Evolutionary conservation across 1,139 yeast species (phyloP), one percentile per base, ranked within the genome.

Genomic region (Yamadazyma jaroonii): DNA sequence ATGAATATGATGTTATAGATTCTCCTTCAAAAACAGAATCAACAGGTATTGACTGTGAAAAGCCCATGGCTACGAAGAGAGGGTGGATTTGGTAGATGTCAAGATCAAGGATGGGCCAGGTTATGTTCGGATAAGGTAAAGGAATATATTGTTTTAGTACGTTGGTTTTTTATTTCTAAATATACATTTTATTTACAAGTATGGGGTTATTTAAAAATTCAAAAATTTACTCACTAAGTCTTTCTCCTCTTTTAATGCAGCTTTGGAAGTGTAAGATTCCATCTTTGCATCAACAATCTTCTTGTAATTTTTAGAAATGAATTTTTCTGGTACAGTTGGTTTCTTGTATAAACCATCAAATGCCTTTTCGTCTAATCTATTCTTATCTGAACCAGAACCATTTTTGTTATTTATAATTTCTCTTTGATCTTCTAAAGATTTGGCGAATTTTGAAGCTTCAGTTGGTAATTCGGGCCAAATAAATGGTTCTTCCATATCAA

Each of bases 401-500:
- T 54, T 56, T 45, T 59, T 61, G 38, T 50, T 50, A 34, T 54
- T 57, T 34, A 62, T 53, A 8, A 59, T 56, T 31, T 56, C 54
- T 33, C 56, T 48, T 48, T 61, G 64, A 43, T 59, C 57, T 14
- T 54, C 56, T 36, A 48, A 49, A 35, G 54, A 54, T 25, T 50
- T 32, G 24, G 51, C 48, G 24, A 62, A 52, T 23, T 44, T 46
- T 17, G 56, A 61, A 31, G 57, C 58, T 15, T 50, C 59, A 22
- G 48, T 46, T 2, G 74, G 64, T 50, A 81, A 80, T 34, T 75
- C 83, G 3, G 97, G 97, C 97, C 97, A 90, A 35, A 89, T 74
- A 56, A 90, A 90, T 13, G 97, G 97, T 47, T 88, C 88, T 39
- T 79, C 80, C 92, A 90, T 84, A 53, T 88, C 96, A 38, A 89